Evolutionary conservation across 805 yeast species (phyloP).

Genomic region (Wickerhamomyces subpelliculosus): DNA sequence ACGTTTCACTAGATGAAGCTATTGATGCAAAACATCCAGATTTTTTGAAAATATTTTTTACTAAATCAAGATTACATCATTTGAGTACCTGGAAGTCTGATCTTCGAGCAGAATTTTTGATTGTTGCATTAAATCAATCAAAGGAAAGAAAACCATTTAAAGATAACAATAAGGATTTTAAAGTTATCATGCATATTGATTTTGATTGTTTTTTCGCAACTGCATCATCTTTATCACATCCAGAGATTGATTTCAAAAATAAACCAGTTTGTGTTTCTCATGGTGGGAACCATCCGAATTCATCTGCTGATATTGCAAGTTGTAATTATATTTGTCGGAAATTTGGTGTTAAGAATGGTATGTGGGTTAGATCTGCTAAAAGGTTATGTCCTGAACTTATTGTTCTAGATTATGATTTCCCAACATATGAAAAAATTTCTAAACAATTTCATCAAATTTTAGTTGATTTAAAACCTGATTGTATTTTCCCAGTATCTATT

Average conservation of each 20-base stretch:
- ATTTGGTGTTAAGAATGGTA: constrained; percentile 79
- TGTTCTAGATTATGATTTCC: constrained; percentile 67
- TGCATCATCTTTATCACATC: constrained; percentile 58
- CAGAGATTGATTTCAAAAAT: constrained; percentile 39
- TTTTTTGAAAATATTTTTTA: constrained; percentile 65
- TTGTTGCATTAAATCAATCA: constrained; percentile 31
- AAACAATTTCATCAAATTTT: constrained; percentile 56
- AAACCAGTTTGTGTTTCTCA: constrained; percentile 59
- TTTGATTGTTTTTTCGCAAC: constrained; percentile 93
- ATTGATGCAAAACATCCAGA: constrained; percentile 71
- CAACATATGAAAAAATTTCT: constrained; percentile 61
- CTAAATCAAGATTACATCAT: constrained; percentile 82
- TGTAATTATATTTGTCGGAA: constrained; percentile 84
- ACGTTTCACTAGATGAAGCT: constrained; percentile 5
- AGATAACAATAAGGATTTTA: constrained; percentile 1
- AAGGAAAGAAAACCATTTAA: constrained; percentile 3
- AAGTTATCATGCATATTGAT: constrained; percentile 69
- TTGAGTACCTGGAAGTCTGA: constrained; percentile 82
- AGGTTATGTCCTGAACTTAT: constrained; percentile 58
- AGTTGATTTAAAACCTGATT: constrained; percentile 30
- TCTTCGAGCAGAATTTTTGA: constrained; percentile 53
- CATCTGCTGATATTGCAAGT: constrained; percentile 78
- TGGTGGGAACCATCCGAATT: constrained; percentile 28
- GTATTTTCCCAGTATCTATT: constrained; percentile 68
- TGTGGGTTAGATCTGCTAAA: constrained; percentile 75